A percentile compares a stretch with the other conserved stretches of the same genome.
Evolutionary conservation across 176 grass and related monocot genomes (phyloP).

Genomic region (Bolboschoenus planiculmis): DNA sequence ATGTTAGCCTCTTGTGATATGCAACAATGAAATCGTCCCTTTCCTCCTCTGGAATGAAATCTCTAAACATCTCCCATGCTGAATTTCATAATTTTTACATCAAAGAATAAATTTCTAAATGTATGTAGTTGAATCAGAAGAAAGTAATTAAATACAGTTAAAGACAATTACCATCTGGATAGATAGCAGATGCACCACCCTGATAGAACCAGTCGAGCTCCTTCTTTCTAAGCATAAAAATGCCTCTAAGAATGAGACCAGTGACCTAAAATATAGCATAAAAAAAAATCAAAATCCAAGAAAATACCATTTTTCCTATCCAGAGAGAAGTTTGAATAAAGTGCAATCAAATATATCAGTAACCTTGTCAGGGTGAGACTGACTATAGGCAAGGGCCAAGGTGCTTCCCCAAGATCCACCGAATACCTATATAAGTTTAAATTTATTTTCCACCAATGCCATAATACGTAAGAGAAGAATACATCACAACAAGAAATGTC

Average conservation of each 20-base stretch:
- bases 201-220: slow-evolving; percentile 96
- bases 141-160: neutral
- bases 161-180: slow-evolving; percentile 61
- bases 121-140: neutral
- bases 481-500: neutral
- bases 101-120: neutral
- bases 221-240: slow-evolving; percentile 84
- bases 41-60: slow-evolving; percentile 89
- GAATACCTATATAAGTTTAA: slow-evolving; percentile 57
- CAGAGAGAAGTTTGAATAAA: neutral
- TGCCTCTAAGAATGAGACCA: slow-evolving; percentile 84
- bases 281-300: slow-evolving; percentile 15
- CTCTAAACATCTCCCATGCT: slow-evolving; percentile 93
- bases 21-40: slow-evolving; percentile 69
- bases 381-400: slow-evolving; percentile 78
- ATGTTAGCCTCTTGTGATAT: slow-evolving; percentile 80
- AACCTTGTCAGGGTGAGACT: slow-evolving; percentile 78
- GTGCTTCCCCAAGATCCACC: slow-evolving; percentile 98
- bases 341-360: neutral
- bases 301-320: neutral
- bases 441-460: neutral
- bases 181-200: slow-evolving; percentile 84
- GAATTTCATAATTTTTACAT: slow-evolving; percentile 19
- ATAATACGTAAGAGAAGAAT: neutral
- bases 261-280: slow-evolving; percentile 52